A percentile compares a stretch with the other conserved stretches of the same genome.
Evolutionary conservation across 2,329 filamentous ascomycete genomes (phyloP).

Genomic region (Aspergillus sp.): DNA sequence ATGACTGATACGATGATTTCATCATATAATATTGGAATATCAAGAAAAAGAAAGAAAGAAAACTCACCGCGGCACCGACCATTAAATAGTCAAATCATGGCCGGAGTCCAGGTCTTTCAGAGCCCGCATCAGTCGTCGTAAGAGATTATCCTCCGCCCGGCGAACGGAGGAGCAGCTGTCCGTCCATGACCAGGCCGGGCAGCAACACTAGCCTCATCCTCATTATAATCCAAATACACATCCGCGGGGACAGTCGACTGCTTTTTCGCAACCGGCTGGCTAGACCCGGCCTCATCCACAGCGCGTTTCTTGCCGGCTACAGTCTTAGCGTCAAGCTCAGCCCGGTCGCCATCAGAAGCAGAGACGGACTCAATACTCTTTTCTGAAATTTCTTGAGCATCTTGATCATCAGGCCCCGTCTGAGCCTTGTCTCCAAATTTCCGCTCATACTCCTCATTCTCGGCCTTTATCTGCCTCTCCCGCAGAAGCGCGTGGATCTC

Average conservation of each 20-base stretch:
- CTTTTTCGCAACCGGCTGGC: neutral
- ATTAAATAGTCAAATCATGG: neutral
- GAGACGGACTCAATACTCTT: neutral
- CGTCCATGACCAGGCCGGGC: neutral
- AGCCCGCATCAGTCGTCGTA: conserved; percentile 34
- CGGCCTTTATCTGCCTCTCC: conserved; percentile 39
- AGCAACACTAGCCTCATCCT: conserved; percentile 19
- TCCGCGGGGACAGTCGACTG: neutral
- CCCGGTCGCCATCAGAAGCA: neutral
- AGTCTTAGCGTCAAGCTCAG: neutral
- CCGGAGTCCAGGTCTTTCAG: neutral
- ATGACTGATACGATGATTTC: conserved; percentile 90
- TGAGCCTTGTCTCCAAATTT: conserved; percentile 14
- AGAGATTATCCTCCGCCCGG: conserved; percentile 36
- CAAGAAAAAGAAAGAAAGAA: conserved; percentile 6
- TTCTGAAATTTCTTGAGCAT: neutral
- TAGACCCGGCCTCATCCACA: neutral
- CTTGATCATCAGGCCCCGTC: neutral
- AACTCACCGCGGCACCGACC: conserved; percentile 4
- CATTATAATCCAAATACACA: conserved; percentile 50
- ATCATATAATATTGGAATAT: conserved; percentile 58
- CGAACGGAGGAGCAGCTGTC: conserved; percentile 16
- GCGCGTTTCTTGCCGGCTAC: neutral
- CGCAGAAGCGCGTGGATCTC: conserved; percentile 74
- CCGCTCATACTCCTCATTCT: conserved; percentile 25